phyloP scores from a whole-genome alignment of 2,329 filamentous ascomycete species.

The Alternaria angustiovoidea region DNA sequence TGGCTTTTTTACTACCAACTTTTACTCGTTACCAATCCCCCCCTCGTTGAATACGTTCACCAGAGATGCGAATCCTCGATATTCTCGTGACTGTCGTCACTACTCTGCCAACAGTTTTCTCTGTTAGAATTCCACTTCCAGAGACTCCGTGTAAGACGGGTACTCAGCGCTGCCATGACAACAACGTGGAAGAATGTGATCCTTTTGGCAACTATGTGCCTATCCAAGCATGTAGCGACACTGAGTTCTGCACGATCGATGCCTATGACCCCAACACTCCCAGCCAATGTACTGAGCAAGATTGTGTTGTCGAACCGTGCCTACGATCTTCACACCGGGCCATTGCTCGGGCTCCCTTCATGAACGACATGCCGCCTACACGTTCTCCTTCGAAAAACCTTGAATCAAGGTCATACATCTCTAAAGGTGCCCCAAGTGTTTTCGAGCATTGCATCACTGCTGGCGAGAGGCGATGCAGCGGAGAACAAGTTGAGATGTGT shows the following conservation, averaged over 20 bases:
- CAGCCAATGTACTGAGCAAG: too few species aligned
- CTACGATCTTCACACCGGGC: neutral
- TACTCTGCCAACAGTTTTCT: constrained; percentile 3
- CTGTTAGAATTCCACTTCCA: neutral
- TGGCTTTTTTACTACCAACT: neutral
- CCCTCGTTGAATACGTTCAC: neutral
- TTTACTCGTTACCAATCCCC: neutral
- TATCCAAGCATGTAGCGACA: too few species aligned
- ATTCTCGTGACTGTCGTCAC: constrained; percentile 2
- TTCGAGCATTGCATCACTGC: neutral
- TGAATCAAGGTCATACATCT: neutral
- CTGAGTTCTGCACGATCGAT: too few species aligned
- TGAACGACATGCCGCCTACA: neutral
- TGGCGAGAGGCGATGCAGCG: neutral
- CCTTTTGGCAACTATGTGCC: too few species aligned
- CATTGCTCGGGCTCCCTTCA: neutral
- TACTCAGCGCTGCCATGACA: neutral
- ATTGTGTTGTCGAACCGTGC: too few species aligned
- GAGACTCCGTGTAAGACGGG: neutral
- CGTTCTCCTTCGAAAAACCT: neutral
- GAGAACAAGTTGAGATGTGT: neutral
- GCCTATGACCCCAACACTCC: too few species aligned
- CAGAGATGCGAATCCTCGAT: constrained; percentile 18
- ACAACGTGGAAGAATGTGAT: too few species aligned
- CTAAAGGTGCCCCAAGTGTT: neutral